These are phyloP conservation scores for Thalassiosira oceanica DNA, from an alignment of 352 stramenopile species.

Conservation along the genomic window DNA sequence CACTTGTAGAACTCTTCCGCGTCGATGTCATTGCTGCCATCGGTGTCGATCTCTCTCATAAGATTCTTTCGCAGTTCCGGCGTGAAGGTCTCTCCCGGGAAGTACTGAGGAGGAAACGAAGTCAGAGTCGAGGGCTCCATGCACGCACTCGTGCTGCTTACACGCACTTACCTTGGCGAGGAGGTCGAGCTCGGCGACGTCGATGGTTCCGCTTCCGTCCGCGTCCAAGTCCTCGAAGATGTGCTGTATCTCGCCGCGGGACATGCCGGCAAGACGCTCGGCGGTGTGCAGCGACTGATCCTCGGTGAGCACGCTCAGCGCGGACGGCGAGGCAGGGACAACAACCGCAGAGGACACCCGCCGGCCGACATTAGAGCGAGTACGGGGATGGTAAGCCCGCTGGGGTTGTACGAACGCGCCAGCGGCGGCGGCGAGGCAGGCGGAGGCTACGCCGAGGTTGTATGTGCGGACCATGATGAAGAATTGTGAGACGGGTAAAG, in stretches of 20 bases:
- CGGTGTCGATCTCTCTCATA: slow-evolving; percentile 16
- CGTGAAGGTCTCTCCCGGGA: slow-evolving; percentile 4
- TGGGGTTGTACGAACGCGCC: too few relatives aligned
- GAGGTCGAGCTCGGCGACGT: slow-evolving; percentile 15
- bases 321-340: not conserved
- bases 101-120: too few relatives aligned
- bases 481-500: too few relatives aligned
- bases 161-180: too few relatives aligned
- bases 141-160: too few relatives aligned
- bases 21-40: slow-evolving; percentile 12
- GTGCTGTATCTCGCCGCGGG: slow-evolving; percentile 4
- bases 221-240: slow-evolving; percentile 27
- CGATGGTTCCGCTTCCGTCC: slow-evolving; percentile 9
- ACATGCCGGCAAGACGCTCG: slow-evolving; percentile 7
- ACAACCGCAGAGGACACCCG: too few relatives aligned
- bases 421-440: too few relatives aligned
- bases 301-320: slow-evolving; percentile 1
- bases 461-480: too few relatives aligned
- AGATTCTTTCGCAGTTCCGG: slow-evolving; percentile 3
- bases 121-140: too few relatives aligned
- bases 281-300: slow-evolving; percentile 9
- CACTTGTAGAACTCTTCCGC: slow-evolving; percentile 22
- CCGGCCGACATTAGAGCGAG: too few relatives aligned
- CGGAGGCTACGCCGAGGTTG: too few relatives aligned
- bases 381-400: too few relatives aligned